A percentile compares a stretch with the other conserved stretches of the same genome.
Evolutionary conservation across 352 stramenopile genomes (phyloP).

Genomic region (Pelagophyceae sp.): DNA sequence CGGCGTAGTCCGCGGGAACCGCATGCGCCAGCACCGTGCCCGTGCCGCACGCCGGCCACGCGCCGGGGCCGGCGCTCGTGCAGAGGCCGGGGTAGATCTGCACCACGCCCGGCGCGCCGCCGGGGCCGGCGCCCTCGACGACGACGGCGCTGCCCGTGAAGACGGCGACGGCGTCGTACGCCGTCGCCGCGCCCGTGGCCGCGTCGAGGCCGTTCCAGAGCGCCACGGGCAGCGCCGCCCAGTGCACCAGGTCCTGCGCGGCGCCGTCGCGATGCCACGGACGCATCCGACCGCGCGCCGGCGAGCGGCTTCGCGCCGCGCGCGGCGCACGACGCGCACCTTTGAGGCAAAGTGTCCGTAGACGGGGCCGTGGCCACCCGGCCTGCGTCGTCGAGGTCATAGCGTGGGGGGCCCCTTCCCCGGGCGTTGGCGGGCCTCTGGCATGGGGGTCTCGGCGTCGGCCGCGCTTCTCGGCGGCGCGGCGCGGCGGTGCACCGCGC

Average conservation of each 20-base stretch:
- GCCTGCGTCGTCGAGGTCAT: too few species aligned
- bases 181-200: background rate
- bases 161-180: background rate
- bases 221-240: background rate
- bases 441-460: too few species aligned
- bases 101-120: background rate
- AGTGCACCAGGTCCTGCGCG: background rate
- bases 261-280: too few species aligned
- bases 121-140: constrained; percentile 1
- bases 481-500: too few species aligned
- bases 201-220: constrained; percentile 13
- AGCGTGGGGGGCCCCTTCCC: too few species aligned
- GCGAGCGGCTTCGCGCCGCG: too few species aligned
- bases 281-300: too few species aligned
- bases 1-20: background rate
- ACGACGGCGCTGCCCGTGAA: constrained; percentile 3
- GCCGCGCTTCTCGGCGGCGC: too few species aligned
- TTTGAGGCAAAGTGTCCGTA: constrained; percentile 3
- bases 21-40: background rate
- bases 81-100: constrained; percentile 12
- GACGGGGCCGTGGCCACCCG: background rate
- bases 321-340: too few species aligned
- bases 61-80: background rate
- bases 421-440: too few species aligned
- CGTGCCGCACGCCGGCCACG: background rate